phyloP scores from a whole-genome alignment of 345 rosid species.

The Pugionium dolabratum region DNA sequence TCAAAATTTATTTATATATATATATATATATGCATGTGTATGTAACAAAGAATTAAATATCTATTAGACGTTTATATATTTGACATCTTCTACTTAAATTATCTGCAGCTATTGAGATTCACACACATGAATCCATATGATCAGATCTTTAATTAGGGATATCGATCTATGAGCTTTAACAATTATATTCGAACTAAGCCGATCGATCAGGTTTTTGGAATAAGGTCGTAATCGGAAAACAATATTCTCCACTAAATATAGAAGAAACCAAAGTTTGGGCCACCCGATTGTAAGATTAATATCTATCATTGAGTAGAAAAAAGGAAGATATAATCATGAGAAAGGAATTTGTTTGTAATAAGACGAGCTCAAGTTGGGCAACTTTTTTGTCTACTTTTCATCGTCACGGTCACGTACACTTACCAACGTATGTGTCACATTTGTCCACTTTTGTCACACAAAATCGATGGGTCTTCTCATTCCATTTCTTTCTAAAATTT shows the following conservation, averaged over 20 bases:
- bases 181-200: slow-evolving; percentile 27
- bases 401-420: slow-evolving; percentile 28
- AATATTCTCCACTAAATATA: slow-evolving; percentile 33
- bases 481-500: slow-evolving; percentile 9
- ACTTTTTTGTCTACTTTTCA: slow-evolving; percentile 36
- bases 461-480: slow-evolving; percentile 30
- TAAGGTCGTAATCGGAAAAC: slow-evolving; percentile 32
- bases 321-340: slow-evolving; percentile 24
- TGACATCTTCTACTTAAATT: slow-evolving; percentile 27
- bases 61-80: neutral
- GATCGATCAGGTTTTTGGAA: slow-evolving; percentile 21
- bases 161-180: slow-evolving; percentile 2
- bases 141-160: slow-evolving; percentile 1
- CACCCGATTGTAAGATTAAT: slow-evolving; percentile 24
- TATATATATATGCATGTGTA: neutral
- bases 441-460: slow-evolving; percentile 33
- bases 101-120: slow-evolving; percentile 11
- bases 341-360: slow-evolving; percentile 29
- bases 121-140: slow-evolving; percentile 30
- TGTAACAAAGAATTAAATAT: neutral
- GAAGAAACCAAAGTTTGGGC: slow-evolving; percentile 25
- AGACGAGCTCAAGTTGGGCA: slow-evolving; percentile 39
- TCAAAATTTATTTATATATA: slow-evolving; percentile 1
- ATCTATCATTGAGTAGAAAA: neutral
- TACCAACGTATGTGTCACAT: slow-evolving; percentile 28